These are phyloP conservation scores for Kwoniella dejecticola DNA, from an alignment of 768 basidiomycete species.

Conservation along the genomic window DNA sequence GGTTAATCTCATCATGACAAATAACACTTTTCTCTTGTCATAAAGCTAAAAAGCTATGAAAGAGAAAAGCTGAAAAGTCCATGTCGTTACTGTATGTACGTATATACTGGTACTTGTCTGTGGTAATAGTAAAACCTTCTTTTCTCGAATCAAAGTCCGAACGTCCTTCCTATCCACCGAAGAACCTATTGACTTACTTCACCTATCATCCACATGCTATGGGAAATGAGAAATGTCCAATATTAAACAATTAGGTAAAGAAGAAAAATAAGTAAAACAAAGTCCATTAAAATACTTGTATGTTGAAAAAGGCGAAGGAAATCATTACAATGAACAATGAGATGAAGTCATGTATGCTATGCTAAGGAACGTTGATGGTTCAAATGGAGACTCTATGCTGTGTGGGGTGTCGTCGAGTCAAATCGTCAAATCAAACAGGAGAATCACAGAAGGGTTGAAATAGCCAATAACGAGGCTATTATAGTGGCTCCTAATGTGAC, in stretches of 20 bases:
- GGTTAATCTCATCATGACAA: no score
- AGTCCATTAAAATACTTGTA: not conserved
- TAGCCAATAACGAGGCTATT: no score
- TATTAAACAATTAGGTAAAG: not conserved
- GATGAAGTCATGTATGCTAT: not conserved
- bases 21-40: no score
- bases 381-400: not conserved
- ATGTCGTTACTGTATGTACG: no score
- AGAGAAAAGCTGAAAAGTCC: no score
- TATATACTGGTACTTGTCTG: no score
- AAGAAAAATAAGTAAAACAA: not conserved
- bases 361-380: not conserved
- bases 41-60: no score
- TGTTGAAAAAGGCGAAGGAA: not conserved
- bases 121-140: no score
- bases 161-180: no score
- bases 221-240: not conserved
- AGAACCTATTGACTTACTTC: no score
- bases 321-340: not conserved
- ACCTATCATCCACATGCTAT: slow-evolving; percentile 1
- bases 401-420: not conserved
- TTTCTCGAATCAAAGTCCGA: no score
- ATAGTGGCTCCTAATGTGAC: no score
- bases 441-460: not conserved
- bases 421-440: not conserved